A percentile compares a stretch with the other conserved stretches of the same genome.
Conservation (phyloP, 1,284 basidiomycete genomes). For the Calocybe gambosa region DNA sequence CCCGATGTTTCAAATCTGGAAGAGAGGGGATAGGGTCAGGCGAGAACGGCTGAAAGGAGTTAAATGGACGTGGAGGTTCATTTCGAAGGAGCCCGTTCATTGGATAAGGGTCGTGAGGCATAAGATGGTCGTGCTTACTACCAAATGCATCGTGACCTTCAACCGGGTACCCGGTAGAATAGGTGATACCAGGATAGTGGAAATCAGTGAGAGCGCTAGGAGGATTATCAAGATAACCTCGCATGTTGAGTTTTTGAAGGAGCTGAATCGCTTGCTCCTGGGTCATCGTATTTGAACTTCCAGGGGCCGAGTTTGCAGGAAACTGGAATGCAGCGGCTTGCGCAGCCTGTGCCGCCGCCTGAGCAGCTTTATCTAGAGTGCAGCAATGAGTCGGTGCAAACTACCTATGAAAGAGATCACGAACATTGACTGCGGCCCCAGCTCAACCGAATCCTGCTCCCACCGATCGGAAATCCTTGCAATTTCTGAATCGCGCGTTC, state of each 20-base stretch:
- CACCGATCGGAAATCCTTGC: constrained; percentile 93
- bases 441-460: constrained; percentile 83
- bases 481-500: constrained; percentile 91
- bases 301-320: constrained; percentile 23
- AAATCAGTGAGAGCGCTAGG: constrained; percentile 15
- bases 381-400: constrained; percentile 5
- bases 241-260: constrained; percentile 53
- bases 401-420: constrained; percentile 21
- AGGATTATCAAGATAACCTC: constrained; percentile 31
- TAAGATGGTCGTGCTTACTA: constrained; percentile 10
- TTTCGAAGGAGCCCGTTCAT: constrained; percentile 21
- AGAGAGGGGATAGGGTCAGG: constrained; percentile 46
- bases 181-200: constrained; percentile 17
- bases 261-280: constrained; percentile 65
- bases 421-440: constrained; percentile 91
- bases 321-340: constrained; percentile 59
- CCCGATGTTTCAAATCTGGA: constrained; percentile 27
- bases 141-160: constrained; percentile 12
- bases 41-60: constrained; percentile 55
- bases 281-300: constrained; percentile 33
- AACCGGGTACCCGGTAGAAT: constrained; percentile 12
- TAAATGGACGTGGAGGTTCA: constrained; percentile 28
- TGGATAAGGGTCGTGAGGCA: constrained; percentile 16
- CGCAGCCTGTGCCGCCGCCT: constrained; percentile 78
- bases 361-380: constrained; percentile 72